Conservation (phyloP, 2,329 filamentous ascomycete species). For the Aspergillus pseudotamarii region DNA sequence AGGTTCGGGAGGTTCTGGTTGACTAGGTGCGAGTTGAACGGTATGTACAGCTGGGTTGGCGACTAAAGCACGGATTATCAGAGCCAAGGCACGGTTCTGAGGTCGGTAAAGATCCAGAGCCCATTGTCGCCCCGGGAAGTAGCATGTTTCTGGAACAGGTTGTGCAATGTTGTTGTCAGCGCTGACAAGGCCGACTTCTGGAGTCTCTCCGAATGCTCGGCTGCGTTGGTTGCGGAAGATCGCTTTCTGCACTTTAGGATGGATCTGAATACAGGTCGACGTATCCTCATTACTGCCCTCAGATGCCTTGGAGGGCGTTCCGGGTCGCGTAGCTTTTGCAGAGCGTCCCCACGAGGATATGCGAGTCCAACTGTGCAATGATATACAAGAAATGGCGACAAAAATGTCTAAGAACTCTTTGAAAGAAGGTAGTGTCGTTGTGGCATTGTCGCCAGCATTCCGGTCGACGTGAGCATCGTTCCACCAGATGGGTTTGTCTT, state of each 20-base stretch:
- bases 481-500: not conserved
- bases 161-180: not conserved
- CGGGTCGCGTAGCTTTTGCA: not conserved
- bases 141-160: not conserved
- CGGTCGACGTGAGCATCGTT: not conserved
- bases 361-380: not conserved
- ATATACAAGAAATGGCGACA: not conserved
- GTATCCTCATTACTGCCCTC: not conserved
- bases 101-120: not conserved
- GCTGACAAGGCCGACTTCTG: not conserved
- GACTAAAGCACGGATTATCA: not conserved
- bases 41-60: not conserved
- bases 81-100: not conserved
- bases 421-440: not conserved
- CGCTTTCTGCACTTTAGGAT: conserved; percentile 15
- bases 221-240: conserved; percentile 17
- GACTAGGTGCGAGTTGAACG: not conserved
- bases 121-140: not conserved
- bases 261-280: conserved; percentile 3
- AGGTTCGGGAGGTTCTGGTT: not conserved
- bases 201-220: not conserved
- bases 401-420: not conserved
- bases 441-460: not conserved
- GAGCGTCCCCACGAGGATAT: not conserved
- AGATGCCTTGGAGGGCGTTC: not conserved